Evolutionary conservation across 306 rosid species (phyloP), one percentile per base, ranked within the genome.

Genomic region (Prunus armeniaca): DNA sequence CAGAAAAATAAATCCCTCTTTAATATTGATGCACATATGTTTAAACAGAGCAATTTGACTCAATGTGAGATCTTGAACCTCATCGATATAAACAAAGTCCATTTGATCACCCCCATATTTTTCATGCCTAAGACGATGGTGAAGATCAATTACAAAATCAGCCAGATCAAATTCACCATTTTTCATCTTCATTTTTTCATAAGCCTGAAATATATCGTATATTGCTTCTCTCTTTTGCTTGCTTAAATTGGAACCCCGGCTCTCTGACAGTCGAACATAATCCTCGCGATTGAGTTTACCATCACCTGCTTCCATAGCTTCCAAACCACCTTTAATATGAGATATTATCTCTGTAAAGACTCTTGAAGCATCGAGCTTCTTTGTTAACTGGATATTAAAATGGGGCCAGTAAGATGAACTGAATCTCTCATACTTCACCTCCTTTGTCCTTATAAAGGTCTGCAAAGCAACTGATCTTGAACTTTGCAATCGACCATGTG

Each of bases 51-150:
- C 87, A 78, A 90, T 87, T 80, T 92, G 96, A 81, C 87, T 87
- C 92, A 92, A 87, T 28, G 93, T 88, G 5, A 92, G 81, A 76
- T 92, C 97, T 27, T 92, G 97, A 65, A 92, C 97, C 85, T 92
- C 97, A 67, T 90, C 97, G 45, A 92, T 87, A 57, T 90, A 92
- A 20, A 92, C 90, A 63, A 79, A 90, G 15, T 90, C 76, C 76
- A 92, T 83, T 60, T 55, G 69, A 77, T 87, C 93, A 49, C 92
- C 96, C 25, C 64, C 55, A 38, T 86, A 88, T 73, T 73, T 77
- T 82, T 79, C 81, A 28, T 2, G 55, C 76, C 74, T 74, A 8
- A 90, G 80, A 9, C 96, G 84, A 51, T 5, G 74, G 78, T 90
- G 96, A 32, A 92, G 83, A 77, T 90, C 92, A 25, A 61, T 84